Base-by-base conservation (phyloP, 1,284 basidiomycete genomes). In the Tilletia caries region DNA sequence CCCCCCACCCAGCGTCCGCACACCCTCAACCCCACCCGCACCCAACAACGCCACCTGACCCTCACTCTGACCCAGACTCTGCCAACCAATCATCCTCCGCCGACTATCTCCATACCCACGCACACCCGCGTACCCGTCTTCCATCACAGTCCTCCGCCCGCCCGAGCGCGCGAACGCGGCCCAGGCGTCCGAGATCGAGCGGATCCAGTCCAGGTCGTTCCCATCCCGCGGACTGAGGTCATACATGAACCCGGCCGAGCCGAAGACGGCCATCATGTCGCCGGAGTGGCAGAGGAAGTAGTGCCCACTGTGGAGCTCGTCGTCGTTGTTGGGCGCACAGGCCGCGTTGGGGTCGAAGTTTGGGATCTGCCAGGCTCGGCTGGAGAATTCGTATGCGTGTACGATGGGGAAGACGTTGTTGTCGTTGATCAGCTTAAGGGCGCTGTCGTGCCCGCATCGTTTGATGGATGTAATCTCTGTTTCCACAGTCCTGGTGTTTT, bases 221-320 rank as follows among this genome's bases (percentile, higher is more conserved):
- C 27, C 64, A 34, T 73, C 71, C 20, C 71, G 65, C 34, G 66
- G 58, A 3, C 20, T 18, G 43, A 71, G 41, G 23, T 48, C 37
- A 34, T 48, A 70, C 32, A 25, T 29, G 33, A 54, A 71, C n/a
- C 69, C 60, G 20, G 65, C 23, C 20, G 50, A 71, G 5, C 23
- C 66, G 48, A 73, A 73, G 15, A 64, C 23, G 43, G 67, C 33
- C 29, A 73, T 54, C 12, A 73, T 67, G 32, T 73, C 71, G n/a
- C 71, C 71, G 18, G 67, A 69, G 50, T 73, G 71, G 37, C 71
- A 71, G 46, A 44, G 43, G 54, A 65, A 71, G 65, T 50, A 62
- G n/a, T 43, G 29, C 15, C 62, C 27, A 18, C 29, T 23, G 41
- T 66, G 27, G 32, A 50, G 60, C 33, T 67, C 27, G 54, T 23